phyloP scores from a whole-genome alignment of 2,329 filamentous ascomycete species.

The Colletotrichum theobromicola region DNA sequence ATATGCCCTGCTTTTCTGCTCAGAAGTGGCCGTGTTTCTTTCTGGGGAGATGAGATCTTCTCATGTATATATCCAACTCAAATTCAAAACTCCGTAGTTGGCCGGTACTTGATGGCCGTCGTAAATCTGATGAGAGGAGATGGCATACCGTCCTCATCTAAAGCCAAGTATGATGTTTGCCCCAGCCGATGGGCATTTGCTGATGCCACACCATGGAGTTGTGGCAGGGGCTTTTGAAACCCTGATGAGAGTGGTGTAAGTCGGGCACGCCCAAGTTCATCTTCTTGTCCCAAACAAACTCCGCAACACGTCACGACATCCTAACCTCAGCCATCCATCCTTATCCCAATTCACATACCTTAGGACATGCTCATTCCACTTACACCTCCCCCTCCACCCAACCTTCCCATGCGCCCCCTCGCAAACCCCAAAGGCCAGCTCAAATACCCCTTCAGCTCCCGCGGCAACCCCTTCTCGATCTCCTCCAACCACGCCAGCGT shows the following conservation, averaged over 20 bases:
- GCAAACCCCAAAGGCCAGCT: slow-evolving; percentile 34
- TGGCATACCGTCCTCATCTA: background rate
- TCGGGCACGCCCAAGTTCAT: background rate
- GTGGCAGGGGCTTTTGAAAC: background rate
- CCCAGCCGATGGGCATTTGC: background rate
- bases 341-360: background rate
- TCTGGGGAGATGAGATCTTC: background rate
- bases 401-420: slow-evolving; percentile 11
- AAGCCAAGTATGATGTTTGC: background rate
- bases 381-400: accelerated
- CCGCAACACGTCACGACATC: too few relatives aligned
- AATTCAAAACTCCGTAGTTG: accelerated
- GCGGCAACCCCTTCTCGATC: slow-evolving; percentile 36
- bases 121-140: background rate
- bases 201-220: background rate
- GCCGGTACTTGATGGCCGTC: background rate
- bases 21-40: accelerated
- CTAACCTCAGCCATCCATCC: background rate
- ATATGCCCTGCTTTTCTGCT: background rate
- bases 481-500: slow-evolving; percentile 43
- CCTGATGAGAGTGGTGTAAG: background rate
- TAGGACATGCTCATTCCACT: accelerated
- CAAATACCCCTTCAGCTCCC: slow-evolving; percentile 34
- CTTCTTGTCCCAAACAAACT: accelerated
- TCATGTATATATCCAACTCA: background rate